Conservation (phyloP, 345 rosid species). For the Salix caprea region DNA sequence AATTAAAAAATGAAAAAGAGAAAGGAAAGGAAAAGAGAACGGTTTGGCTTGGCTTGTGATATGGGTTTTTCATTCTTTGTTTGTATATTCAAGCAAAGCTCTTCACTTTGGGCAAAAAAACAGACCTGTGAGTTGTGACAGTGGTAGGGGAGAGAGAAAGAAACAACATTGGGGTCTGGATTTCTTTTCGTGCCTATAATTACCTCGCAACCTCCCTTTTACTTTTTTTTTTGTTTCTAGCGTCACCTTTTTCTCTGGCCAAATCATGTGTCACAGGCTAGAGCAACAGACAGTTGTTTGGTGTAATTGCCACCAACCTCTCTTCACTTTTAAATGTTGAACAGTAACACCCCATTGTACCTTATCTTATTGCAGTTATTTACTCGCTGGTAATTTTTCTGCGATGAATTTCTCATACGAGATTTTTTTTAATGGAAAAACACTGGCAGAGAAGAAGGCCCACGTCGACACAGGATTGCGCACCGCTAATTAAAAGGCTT, state of each 20-base stretch:
- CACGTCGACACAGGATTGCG: neutral
- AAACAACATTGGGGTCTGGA: constrained; percentile 3
- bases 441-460: neutral
- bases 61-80: constrained; percentile 33
- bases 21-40: constrained; percentile 7
- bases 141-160: constrained; percentile 22
- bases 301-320: constrained; percentile 22
- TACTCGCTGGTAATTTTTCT: neutral
- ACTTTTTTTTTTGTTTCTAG: constrained; percentile 30
- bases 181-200: constrained; percentile 42
- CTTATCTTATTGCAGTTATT: neutral
- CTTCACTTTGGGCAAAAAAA: constrained; percentile 14
- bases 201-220: constrained; percentile 33
- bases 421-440: neutral
- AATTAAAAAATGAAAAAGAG: neutral
- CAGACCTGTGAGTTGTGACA: constrained; percentile 33
- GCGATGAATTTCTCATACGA: neutral
- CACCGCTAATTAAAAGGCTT: neutral
- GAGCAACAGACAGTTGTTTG: constrained; percentile 24
- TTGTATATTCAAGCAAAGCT: constrained; percentile 30
- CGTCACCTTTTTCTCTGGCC: constrained; percentile 39
- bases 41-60: constrained; percentile 19
- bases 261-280: constrained; percentile 57
- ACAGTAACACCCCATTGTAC: neutral
- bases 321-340: neutral